phyloP scores from a whole-genome alignment of 2,329 filamentous ascomycete genomes.

The Capronia americana region DNA sequence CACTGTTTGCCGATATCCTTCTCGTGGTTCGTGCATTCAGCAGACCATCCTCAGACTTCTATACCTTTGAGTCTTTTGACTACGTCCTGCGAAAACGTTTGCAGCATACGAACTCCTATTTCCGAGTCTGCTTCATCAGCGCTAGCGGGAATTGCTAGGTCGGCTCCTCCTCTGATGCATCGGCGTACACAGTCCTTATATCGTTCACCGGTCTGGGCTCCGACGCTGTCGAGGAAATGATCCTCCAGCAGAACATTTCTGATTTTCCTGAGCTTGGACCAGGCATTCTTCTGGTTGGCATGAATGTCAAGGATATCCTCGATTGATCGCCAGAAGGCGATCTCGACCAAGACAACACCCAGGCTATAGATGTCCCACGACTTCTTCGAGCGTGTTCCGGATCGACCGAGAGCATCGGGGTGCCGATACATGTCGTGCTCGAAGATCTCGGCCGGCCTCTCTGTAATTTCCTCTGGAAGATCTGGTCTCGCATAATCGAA shows the following conservation, averaged over 20 bases:
- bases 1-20: too few relatives aligned
- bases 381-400: slow-evolving; percentile 53
- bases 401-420: slow-evolving; percentile 50
- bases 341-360: slow-evolving; percentile 60
- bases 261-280: not conserved
- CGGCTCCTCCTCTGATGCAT: not conserved
- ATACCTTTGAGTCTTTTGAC: not conserved
- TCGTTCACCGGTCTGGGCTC: not conserved
- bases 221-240: not conserved
- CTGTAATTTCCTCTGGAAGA: slow-evolving; percentile 58
- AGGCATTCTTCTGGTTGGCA: not conserved
- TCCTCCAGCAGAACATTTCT: not conserved
- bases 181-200: not conserved
- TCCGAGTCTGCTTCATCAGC: slow-evolving; percentile 4
- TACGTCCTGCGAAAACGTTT: not conserved
- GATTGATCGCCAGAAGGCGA: slow-evolving; percentile 45
- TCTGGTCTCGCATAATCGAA: slow-evolving; percentile 64
- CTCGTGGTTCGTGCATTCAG: not conserved
- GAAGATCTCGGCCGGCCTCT: slow-evolving; percentile 42
- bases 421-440: slow-evolving; percentile 61
- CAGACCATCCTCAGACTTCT: not conserved
- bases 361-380: slow-evolving; percentile 61
- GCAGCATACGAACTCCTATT: not conserved
- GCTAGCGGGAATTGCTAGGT: not conserved
- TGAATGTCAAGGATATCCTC: not conserved